Conservation (phyloP, 805 yeast genomes). For the Metschnikowia picachoensis region DNA sequence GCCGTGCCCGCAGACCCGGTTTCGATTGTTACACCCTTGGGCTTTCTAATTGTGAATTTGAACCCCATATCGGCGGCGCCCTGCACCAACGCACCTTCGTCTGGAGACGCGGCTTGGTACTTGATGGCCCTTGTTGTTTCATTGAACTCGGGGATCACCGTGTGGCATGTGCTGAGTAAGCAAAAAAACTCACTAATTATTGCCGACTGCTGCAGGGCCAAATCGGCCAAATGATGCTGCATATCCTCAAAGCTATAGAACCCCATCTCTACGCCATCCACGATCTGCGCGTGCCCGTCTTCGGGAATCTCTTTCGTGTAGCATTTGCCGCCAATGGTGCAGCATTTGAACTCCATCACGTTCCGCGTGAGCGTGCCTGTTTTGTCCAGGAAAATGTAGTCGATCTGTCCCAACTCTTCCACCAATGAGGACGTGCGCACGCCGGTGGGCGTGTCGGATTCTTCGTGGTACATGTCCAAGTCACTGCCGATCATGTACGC, state of each 20-base stretch:
- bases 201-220: slow-evolving; percentile 43
- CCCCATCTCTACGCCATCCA: slow-evolving; percentile 81
- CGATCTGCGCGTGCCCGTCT: slow-evolving; percentile 65
- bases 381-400: slow-evolving; percentile 93
- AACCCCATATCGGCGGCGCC: slow-evolving; percentile 93
- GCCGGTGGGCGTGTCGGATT: slow-evolving; percentile 88
- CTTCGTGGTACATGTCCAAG: slow-evolving; percentile 85
- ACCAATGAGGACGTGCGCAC: slow-evolving; percentile 94
- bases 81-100: slow-evolving; percentile 96
- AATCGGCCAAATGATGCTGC: slow-evolving; percentile 43
- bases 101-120: slow-evolving; percentile 99
- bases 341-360: slow-evolving; percentile 93
- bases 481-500: slow-evolving; percentile 93
- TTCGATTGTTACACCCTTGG: slow-evolving; percentile 70
- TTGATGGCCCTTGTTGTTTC: slow-evolving; percentile 60
- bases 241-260: slow-evolving; percentile 67
- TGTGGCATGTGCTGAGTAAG: slow-evolving; percentile 87
- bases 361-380: slow-evolving; percentile 96
- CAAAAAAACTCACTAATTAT: slow-evolving; percentile 74
- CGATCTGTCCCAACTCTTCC: slow-evolving; percentile 96
- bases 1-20: slow-evolving; percentile 45
- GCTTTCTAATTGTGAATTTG: slow-evolving; percentile 78
- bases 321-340: slow-evolving; percentile 89
- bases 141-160: slow-evolving; percentile 88
- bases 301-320: slow-evolving; percentile 89